phyloP scores from a whole-genome alignment of 2,329 filamentous ascomycete species.

The Diaporthe sp. region DNA sequence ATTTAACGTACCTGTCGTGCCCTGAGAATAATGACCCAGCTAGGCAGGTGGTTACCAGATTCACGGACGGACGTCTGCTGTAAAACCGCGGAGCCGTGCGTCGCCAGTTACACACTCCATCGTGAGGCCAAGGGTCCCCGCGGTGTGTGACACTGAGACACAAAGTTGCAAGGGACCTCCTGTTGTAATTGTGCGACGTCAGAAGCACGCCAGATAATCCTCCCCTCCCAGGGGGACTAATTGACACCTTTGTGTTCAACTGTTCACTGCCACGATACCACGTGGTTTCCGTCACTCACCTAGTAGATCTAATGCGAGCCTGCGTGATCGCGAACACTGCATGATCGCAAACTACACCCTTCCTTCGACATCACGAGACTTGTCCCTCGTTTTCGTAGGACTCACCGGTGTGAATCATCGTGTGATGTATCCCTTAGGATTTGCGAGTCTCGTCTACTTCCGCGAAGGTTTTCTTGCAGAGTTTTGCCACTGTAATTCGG shows the following conservation, averaged over 20 bases:
- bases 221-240: neutral
- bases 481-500: neutral
- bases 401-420: neutral
- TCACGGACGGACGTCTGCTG: constrained; percentile 13
- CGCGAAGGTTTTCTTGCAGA: neutral
- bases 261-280: neutral
- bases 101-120: neutral
- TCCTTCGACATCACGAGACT: constrained; percentile 5
- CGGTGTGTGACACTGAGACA: constrained; percentile 20
- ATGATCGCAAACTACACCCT: constrained; percentile 28
- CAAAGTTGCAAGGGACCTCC: constrained; percentile 12
- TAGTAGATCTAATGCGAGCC: neutral
- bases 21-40: neutral
- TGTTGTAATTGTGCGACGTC: constrained; percentile 18
- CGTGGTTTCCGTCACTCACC: neutral
- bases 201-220: constrained; percentile 17
- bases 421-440: neutral
- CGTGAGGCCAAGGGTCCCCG: constrained; percentile 7
- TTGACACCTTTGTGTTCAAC: neutral
- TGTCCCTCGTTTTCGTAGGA: neutral
- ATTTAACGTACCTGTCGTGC: neutral
- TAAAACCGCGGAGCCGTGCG: constrained; percentile 1
- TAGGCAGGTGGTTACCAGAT: constrained; percentile 21
- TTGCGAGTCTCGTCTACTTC: neutral
- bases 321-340: neutral